phyloP scores from a whole-genome alignment of 164 flowering plant species.

The Piper longum region DNA sequence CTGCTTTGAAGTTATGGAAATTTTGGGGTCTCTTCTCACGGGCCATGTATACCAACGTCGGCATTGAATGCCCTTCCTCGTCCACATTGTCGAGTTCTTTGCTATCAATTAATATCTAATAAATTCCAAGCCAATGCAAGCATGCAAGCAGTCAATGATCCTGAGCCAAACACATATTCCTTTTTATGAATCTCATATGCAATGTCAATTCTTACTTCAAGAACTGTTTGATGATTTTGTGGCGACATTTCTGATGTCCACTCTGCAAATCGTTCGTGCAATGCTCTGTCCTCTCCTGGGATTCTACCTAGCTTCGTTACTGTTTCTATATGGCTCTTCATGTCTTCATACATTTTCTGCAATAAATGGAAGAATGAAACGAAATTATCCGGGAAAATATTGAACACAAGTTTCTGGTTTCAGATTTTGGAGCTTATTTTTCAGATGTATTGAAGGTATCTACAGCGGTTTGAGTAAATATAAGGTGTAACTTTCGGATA shows the following conservation, averaged over 20 bases:
- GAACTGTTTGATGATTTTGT: slow-evolving; percentile 49
- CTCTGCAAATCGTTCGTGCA: slow-evolving; percentile 36
- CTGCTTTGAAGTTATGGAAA: slow-evolving; percentile 48
- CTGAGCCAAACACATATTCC: no score
- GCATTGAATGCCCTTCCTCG: slow-evolving; percentile 24
- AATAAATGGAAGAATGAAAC: not conserved
- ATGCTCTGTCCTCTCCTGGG: slow-evolving; percentile 22
- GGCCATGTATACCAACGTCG: slow-evolving; percentile 39
- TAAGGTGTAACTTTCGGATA: no score
- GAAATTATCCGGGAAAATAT: not conserved
- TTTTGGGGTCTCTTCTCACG: slow-evolving; percentile 37
- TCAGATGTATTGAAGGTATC: no score
- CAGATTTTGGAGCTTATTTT: no score
- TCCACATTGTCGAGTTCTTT: slow-evolving; percentile 20
- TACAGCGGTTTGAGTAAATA: no score
- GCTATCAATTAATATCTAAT: slow-evolving; percentile 38
- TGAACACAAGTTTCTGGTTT: no score
- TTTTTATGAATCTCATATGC: not conserved
- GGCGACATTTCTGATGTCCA: slow-evolving; percentile 34
- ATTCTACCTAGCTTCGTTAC: slow-evolving; percentile 28
- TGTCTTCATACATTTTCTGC: slow-evolving; percentile 41
- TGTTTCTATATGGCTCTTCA: slow-evolving; percentile 38
- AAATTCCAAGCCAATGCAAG: not conserved
- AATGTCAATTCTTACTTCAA: slow-evolving; percentile 2
- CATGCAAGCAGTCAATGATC: not conserved